Evolutionary conservation across 345 rosid species (phyloP).

Genomic region (Euphorbia lathyris): DNA sequence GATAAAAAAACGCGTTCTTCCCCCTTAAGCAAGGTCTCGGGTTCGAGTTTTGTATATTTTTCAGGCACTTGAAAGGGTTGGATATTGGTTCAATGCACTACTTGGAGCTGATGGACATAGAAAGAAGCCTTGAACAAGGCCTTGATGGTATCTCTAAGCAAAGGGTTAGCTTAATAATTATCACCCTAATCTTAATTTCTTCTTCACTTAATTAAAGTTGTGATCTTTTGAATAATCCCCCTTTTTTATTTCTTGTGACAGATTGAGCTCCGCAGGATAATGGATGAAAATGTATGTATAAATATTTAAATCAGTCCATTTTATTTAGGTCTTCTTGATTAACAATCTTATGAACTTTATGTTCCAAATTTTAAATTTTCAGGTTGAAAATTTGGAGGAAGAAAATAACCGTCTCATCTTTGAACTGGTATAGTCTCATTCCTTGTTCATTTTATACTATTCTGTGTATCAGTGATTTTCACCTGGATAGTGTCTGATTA

Average conservation of each 20-base stretch:
- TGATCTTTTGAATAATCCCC: too few relatives aligned
- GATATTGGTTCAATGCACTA: slow-evolving; percentile 60
- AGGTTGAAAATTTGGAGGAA: slow-evolving; percentile 19
- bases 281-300: slow-evolving; percentile 11
- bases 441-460: too few relatives aligned
- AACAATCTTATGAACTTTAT: too few relatives aligned
- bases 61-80: slow-evolving; percentile 71
- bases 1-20: too few relatives aligned
- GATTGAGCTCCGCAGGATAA: slow-evolving; percentile 19
- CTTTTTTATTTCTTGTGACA: not conserved
- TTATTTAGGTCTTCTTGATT: too few relatives aligned
- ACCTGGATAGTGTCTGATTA: too few relatives aligned
- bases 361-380: not conserved
- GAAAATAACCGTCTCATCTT: slow-evolving; percentile 18
- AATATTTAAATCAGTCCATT: too few relatives aligned
- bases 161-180: slow-evolving; percentile 31
- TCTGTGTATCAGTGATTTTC: too few relatives aligned
- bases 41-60: not conserved
- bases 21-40: too few relatives aligned
- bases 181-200: too few relatives aligned
- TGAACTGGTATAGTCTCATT: slow-evolving; percentile 16
- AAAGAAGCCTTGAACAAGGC: slow-evolving; percentile 64
- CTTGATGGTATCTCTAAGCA: slow-evolving; percentile 46
- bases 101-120: slow-evolving; percentile 51
- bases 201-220: not conserved